Percentiles rank a stretch among this genome's conserved stretches.
phyloP scores from a whole-genome alignment of 345 rosid species.

The Cardiospermum halicacabum region DNA sequence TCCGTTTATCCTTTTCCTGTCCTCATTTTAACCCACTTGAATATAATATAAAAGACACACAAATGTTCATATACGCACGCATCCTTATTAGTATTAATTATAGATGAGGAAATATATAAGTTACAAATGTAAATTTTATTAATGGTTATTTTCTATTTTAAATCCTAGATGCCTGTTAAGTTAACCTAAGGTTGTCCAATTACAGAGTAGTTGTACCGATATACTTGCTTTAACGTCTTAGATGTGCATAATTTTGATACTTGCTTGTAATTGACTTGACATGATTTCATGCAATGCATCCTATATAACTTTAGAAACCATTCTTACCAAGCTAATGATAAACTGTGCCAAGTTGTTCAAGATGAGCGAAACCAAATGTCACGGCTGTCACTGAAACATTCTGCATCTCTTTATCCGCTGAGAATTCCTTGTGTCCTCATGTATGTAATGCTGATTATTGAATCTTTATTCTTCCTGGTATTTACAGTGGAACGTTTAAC shows the following conservation, averaged over 20 bases:
- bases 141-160: no score
- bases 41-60: no score
- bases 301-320: not conserved
- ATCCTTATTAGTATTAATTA: no score
- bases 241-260: slow-evolving; percentile 9
- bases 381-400: not conserved
- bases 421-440: not conserved
- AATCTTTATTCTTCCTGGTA: slow-evolving; percentile 12
- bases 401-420: not conserved
- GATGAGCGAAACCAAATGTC: not conserved
- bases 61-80: no score
- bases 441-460: not conserved
- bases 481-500: slow-evolving; percentile 88
- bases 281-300: slow-evolving; percentile 5
- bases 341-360: not conserved
- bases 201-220: not conserved
- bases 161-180: not conserved
- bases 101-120: no score
- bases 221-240: not conserved
- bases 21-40: no score
- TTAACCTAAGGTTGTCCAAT: not conserved
- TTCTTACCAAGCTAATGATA: not conserved
- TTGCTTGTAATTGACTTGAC: not conserved
- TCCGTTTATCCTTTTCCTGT: no score
- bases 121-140: no score